Evolutionary conservation across 2,329 filamentous ascomycete genomes (phyloP), one percentile per base, ranked within the genome.

Genomic region (Tolypocladium ophioglossoides): DNA sequence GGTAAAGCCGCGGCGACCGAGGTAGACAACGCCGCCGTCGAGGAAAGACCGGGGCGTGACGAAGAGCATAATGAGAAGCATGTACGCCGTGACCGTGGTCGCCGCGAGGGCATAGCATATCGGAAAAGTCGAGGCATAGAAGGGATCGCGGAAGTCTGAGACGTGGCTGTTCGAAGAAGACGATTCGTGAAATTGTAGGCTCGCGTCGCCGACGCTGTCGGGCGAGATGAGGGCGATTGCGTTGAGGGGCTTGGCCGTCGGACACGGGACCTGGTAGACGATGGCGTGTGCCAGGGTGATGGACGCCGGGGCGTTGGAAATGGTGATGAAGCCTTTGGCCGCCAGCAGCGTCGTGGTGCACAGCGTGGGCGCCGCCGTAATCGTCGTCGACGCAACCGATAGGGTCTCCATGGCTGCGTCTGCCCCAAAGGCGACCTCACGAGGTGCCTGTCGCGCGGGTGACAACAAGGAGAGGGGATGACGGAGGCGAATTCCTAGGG

Each of bases 11-110:
- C 88, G 83, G 30, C 87, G 79, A 46, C 89, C 87, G 50, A 95
- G 76, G 55, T 94, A 86, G 47, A 92, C 89, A 50, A 88, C 83
- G 24, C 90, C 89, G 53, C 90, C 90, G 55, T 95, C 84, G 58
- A 95, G 85, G 68, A 94, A 96, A 4, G 94, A 96, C 52, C 92
- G 84, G n/a, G 92, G 92, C 0, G 91, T 95, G 63, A 96, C 91
- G 66, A 96, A 83, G 39, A 97, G 83, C 80, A 96, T 95, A 58
- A 96, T 89, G 61, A 96, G 86, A 49, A 97, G 82, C 67, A 95
- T 87, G 72, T 95, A 97, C 50, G 91, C 87, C 51, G 95, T 86
- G 54, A 96, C 87, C 0, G 91, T 97, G 20, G 90, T 90, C 18
- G 91, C 89, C 54, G 91, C 91, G 53, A 97, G 87, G 48, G 91